Evolutionary conservation across 129 eudicot genomes (phyloP).

Genomic region (Tanacetum coccineum): DNA sequence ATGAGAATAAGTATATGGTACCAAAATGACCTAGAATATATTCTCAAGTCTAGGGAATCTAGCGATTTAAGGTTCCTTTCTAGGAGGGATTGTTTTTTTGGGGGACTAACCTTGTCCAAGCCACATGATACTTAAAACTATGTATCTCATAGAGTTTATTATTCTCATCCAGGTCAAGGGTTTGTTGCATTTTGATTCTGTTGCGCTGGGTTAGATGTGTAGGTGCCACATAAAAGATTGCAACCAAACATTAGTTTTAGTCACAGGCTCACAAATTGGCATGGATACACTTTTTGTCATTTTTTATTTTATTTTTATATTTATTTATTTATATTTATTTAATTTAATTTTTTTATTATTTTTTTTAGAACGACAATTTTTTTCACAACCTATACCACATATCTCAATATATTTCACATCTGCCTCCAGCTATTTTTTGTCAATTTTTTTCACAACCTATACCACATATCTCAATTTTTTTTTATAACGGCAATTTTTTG

Average conservation of each 20-base stretch:
- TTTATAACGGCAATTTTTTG: too few species aligned
- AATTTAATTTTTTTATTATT: too few species aligned
- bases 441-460: too few species aligned
- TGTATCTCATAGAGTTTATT: background rate
- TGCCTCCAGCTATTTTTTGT: too few species aligned
- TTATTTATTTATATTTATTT: too few species aligned
- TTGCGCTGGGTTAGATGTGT: background rate
- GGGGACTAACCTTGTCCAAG: background rate
- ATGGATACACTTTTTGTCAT: background rate
- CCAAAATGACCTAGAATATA: slow-evolving; percentile 11
- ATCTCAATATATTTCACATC: too few species aligned
- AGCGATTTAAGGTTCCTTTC: background rate
- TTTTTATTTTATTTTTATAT: too few species aligned
- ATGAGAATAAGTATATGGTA: slow-evolving; percentile 4
- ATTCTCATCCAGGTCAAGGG: background rate
- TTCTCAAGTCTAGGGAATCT: background rate
- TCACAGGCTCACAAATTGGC: background rate
- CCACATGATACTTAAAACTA: background rate
- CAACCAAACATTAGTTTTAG: background rate
- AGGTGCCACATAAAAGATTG: too few species aligned
- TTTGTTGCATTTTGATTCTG: background rate
- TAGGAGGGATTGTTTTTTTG: background rate
- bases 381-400: too few species aligned
- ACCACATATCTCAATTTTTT: too few species aligned
- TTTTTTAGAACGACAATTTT: too few species aligned